Evolutionary conservation across 2,329 filamentous ascomycete species (phyloP).

Genomic region (Aspergillus tubingensis): DNA sequence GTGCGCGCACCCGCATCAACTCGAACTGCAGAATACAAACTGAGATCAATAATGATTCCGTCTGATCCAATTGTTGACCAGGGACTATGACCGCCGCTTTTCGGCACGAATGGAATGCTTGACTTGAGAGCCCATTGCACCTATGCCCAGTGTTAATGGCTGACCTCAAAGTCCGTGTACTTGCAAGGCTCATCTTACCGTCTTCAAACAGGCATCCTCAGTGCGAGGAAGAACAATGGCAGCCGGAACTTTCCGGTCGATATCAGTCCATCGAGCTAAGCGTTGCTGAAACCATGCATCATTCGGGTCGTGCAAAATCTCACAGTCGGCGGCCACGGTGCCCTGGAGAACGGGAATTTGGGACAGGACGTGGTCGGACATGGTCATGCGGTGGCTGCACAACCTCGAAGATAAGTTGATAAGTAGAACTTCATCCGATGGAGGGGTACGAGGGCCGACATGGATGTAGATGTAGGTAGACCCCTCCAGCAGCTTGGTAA

Average conservation of each 20-base stretch:
- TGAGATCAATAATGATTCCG: constrained; percentile 3
- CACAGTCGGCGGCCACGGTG: not conserved
- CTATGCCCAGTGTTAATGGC: not conserved
- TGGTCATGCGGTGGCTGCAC: not conserved
- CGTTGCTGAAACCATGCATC: not conserved
- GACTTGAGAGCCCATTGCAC: not conserved
- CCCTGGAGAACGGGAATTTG: not conserved
- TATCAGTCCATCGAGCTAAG: constrained; percentile 1
- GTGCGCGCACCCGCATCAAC: not conserved
- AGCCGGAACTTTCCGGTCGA: not conserved
- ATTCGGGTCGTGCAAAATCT: not conserved
- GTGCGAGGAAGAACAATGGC: not conserved
- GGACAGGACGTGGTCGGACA: not conserved
- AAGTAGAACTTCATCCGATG: not conserved
- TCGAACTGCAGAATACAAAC: not conserved
- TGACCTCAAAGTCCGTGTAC: not conserved
- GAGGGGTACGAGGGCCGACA: not conserved
- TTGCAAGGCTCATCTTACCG: not conserved
- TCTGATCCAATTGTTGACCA: constrained; percentile 2
- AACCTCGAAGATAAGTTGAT: not conserved
- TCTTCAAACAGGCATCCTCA: not conserved
- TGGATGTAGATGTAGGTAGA: not conserved
- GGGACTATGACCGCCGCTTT: not conserved
- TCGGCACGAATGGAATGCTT: not conserved
- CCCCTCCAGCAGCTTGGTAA: not conserved